phyloP scores from a whole-genome alignment of 768 basidiomycete genomes.

The Fistulinella prunicolor region DNA sequence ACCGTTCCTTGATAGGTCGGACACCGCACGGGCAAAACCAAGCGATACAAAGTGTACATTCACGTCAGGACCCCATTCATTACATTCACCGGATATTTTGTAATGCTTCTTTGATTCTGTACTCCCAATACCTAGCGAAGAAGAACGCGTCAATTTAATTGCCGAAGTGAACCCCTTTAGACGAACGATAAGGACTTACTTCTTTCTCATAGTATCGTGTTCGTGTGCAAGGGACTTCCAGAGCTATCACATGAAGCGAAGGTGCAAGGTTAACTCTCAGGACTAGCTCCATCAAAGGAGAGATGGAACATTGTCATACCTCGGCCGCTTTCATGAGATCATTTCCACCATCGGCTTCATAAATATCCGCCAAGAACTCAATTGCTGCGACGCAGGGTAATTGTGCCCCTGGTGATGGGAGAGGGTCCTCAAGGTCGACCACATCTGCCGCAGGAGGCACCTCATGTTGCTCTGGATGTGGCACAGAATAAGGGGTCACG shows the following conservation, averaged over 20 bases:
- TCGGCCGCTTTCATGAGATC: slow-evolving; percentile 46
- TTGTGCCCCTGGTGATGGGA: slow-evolving; percentile 59
- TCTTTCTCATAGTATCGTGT: slow-evolving; percentile 73
- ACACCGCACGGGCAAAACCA: not conserved
- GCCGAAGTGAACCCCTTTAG: slow-evolving; percentile 14
- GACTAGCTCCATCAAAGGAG: not conserved
- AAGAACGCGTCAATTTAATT: slow-evolving; percentile 24
- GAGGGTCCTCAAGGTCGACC: slow-evolving; percentile 70
- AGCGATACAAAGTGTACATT: slow-evolving; percentile 8
- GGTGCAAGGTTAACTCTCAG: slow-evolving; percentile 10
- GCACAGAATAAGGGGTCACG: slow-evolving; percentile 58
- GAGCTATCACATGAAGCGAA: slow-evolving; percentile 41
- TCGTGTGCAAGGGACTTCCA: slow-evolving; percentile 69
- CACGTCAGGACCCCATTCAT: slow-evolving; percentile 2
- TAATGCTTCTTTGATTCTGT: slow-evolving; percentile 57
- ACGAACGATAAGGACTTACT: slow-evolving; percentile 42
- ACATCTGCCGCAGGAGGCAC: slow-evolving; percentile 41
- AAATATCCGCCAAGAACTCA: slow-evolving; percentile 81
- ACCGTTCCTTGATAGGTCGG: slow-evolving; percentile 1
- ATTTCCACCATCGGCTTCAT: slow-evolving; percentile 55
- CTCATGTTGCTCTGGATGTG: slow-evolving; percentile 28
- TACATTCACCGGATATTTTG: slow-evolving; percentile 23
- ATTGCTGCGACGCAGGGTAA: slow-evolving; percentile 77
- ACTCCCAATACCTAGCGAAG: slow-evolving; percentile 67
- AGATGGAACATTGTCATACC: slow-evolving; percentile 32